Base-by-base conservation (phyloP, 108 stramenopile genomes). In the Fragilariopsis cylindrus region DNA sequence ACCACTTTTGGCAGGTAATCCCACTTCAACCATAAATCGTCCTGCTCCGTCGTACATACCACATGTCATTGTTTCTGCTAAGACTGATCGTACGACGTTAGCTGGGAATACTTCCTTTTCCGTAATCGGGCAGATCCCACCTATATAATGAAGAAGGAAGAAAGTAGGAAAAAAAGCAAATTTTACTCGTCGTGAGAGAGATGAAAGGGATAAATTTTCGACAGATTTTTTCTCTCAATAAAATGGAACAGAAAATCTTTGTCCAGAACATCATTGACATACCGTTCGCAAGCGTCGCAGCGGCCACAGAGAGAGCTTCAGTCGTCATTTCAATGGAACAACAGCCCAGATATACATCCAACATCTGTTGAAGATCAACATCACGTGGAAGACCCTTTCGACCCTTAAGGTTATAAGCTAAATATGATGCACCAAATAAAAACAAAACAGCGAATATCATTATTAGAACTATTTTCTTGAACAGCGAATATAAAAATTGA, bases 31-130 rank as follows among this genome's bases (percentile, higher is more conserved):
- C 12, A 45, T 53, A 57, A 76, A 84, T 47, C 47, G 58, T 48
- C 83, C 83, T 16, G 80, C 71, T 65, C 47, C 54, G 60, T 84
- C 76, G 73, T 84, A 84, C 80, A 84, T 77, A 46, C 83, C 83
- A 19, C 76, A 73, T 13, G 60, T 65, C 49, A 76, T 63, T 48
- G 74, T 81, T 58, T 78, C 71, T 3, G 68, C 45, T 55, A 84
- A 69, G 18, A 74, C 72, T 0, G 57, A 30, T 0, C 79, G 56
- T 13, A 74, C 77, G n/a, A 63, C 69, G 19, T 12, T 18, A n/a
- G 70, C 47, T 6, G 55, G 60, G 43, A 84, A 75, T 16, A 76
- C 76, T 46, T 73, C 76, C 45, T 81, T 67, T 8, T 63, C 57
- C 3, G 80, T 80, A 13, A 81, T 50, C 0, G 83, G 80, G 41